Conservation (phyloP, 2,329 filamentous ascomycete genomes). For the Sporothrix inflata region DNA sequence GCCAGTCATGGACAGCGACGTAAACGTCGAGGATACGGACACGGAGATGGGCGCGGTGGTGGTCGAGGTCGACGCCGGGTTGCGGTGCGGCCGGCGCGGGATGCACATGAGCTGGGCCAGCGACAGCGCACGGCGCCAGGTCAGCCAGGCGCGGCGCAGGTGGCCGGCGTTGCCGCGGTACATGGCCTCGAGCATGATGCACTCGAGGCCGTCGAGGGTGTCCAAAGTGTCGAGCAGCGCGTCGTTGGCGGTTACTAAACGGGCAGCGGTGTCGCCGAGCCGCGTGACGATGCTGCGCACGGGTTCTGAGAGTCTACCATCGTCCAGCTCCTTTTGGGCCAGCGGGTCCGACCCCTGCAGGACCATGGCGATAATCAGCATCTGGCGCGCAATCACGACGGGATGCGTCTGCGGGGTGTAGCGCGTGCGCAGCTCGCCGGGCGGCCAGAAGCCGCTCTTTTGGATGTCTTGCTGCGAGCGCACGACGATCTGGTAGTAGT, state of each 20-base stretch:
- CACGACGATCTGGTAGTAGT: conserved; percentile 26
- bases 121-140: conserved; percentile 49
- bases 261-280: conserved; percentile 30
- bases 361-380: conserved; percentile 41
- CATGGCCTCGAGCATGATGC: conserved; percentile 53
- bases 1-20: background rate
- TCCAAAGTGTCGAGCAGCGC: conserved; percentile 48
- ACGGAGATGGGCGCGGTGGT: background rate
- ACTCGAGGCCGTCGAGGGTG: conserved; percentile 54
- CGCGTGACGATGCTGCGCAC: conserved; percentile 22
- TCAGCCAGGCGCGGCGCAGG: conserved; percentile 51
- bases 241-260: conserved; percentile 51
- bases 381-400: conserved; percentile 40
- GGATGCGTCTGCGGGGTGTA: conserved; percentile 36
- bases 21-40: background rate
- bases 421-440: background rate
- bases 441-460: conserved; percentile 22
- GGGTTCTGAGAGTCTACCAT: conserved; percentile 35
- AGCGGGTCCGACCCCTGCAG: conserved; percentile 39
- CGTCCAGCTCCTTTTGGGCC: background rate
- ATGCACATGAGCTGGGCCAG: conserved; percentile 34
- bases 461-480: conserved; percentile 26
- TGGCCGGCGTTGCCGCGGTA: conserved; percentile 53
- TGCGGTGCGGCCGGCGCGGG: conserved; percentile 20
- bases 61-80: conserved; percentile 4